Evolutionary conservation across 352 stramenopile species (phyloP), one percentile per base, ranked within the genome.

Genomic region (Globisporangium okanoganense): DNA sequence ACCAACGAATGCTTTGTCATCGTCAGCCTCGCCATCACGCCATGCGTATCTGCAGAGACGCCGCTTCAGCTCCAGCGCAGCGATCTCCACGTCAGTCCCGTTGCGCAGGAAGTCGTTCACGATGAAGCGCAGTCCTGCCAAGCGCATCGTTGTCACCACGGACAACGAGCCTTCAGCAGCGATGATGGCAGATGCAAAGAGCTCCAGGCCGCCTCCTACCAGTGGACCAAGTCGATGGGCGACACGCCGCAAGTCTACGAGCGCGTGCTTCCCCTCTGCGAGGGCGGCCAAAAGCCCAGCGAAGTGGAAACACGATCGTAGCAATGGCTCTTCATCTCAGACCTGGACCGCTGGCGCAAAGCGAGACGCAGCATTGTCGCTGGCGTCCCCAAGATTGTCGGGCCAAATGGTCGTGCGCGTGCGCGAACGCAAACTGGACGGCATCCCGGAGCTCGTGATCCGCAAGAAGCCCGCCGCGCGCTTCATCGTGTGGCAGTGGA

Each of bases 51-150:
- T 67, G 8, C 62, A 70, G 24, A 56, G 71, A 43, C 67, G 69
- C 0, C 62, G 71, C 14, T 72, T 70, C 45, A 84, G 69, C 43
- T 66, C 70, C 5, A 72, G 64, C 9, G 67, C 66, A 1, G 70
- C 63, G 22, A 82, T 84, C 55, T 71, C 70, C 6, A 72, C 67
- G 0, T 52, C 67, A 5, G 69, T 90, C 6, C 66, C 80, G 8
- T 61, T 90, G 33, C 70, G 78, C 9, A 67, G 81, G 16, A 83
- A 85, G 50, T 90, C 78, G 1, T 90, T 90, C 65, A 75, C 70
- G 38, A 85, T 88, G 61, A 90, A 85, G 50, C 78, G 79, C 24
- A 81, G 68, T n/a, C 66, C 81, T 0, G 55, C 65, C 18, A 88
- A 87, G 67, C 71, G 65, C 33, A 56, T 61, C 20, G 45, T 56